Evolutionary conservation across 768 basidiomycete genomes (phyloP), one percentile per base, ranked within the genome.

Genomic region (Tulasnella sp.): DNA sequence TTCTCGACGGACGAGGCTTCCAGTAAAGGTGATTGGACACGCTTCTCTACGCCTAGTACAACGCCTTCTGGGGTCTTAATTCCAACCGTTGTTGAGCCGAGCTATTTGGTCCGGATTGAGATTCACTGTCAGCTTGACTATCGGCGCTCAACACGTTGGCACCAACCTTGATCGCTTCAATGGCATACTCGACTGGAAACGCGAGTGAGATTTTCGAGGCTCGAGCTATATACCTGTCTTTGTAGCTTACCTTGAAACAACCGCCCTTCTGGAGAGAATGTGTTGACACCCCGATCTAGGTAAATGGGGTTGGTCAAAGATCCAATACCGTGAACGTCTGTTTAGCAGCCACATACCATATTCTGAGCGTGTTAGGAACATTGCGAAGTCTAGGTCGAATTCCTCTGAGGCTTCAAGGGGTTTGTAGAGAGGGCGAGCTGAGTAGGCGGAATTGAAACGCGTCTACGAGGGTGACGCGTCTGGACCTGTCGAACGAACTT

Each of bases 201-300:
- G 75, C 17, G 40, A 71, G 19, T 49, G 29, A 71, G 36, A 37
- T 71, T 80, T 67, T 19, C 79, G 67, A 67, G 19, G 12, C 36
- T 72, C 45, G 39, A 25, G 52, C 1, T 39, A 64, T 14, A 29
- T 75, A 22, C 3, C 22, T 22, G 34, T n/a, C 49, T 31, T 40
- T 22, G 29, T 14, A 3, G 67, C 85, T 70, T 79, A 96, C 97
- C 97, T 90, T 99, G 97, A 85, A 98, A 99, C 78, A 99, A 85
- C 82, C 97, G 96, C 64, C 97, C 96, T 84, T 98, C 97, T 12
- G 97, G 97, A 22, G 97, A 98, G 87, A 98, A 99, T 79, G 97
- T 99, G 86, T 97, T 98, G 76, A 98, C 96, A 86, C 96, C 96
- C 81, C 96, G 91, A 84, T 98, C 96, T 94, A 29, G 52, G 39